phyloP scores from a whole-genome alignment of 305 asterid genomes.

The Vinca major region DNA sequence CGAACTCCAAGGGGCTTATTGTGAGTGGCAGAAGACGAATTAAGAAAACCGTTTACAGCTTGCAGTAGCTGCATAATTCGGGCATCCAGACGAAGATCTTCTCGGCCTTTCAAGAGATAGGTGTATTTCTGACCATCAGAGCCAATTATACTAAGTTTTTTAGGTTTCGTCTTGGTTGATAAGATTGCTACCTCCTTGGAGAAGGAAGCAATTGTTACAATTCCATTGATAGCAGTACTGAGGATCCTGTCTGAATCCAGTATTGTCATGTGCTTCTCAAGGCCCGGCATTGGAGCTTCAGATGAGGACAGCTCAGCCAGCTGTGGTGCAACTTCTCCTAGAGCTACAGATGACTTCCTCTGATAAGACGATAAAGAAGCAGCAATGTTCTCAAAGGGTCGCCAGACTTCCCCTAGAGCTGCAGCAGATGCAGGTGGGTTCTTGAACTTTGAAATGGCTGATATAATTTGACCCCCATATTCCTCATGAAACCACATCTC shows the following conservation, averaged over 20 bases:
- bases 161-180: constrained; percentile 97
- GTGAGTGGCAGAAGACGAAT: constrained; percentile 64
- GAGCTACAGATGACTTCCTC: constrained; percentile 79
- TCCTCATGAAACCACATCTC: constrained; percentile 80
- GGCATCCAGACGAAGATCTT: constrained; percentile 99
- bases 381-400: constrained; percentile 83
- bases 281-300: constrained; percentile 99
- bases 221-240: constrained; percentile 45
- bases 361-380: constrained; percentile 87
- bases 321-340: constrained; percentile 91
- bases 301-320: constrained; percentile 66
- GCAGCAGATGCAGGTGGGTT: constrained; percentile 83
- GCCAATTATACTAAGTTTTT: constrained; percentile 72
- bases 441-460: constrained; percentile 74
- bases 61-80: constrained; percentile 98
- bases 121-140: constrained; percentile 89
- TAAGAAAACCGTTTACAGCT: constrained; percentile 83
- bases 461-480: constrained; percentile 64
- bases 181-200: constrained; percentile 65
- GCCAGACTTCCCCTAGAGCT: constrained; percentile 95
- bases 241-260: constrained; percentile 48
- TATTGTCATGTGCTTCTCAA: constrained; percentile 69
- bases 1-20: constrained; percentile 74
- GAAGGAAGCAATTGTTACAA: constrained; percentile 76
- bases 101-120: constrained; percentile 98